Evolutionary conservation across 2,329 filamentous ascomycete species (phyloP), one percentile per base, ranked within the genome.

Genomic region (Ophiobolus disseminans): DNA sequence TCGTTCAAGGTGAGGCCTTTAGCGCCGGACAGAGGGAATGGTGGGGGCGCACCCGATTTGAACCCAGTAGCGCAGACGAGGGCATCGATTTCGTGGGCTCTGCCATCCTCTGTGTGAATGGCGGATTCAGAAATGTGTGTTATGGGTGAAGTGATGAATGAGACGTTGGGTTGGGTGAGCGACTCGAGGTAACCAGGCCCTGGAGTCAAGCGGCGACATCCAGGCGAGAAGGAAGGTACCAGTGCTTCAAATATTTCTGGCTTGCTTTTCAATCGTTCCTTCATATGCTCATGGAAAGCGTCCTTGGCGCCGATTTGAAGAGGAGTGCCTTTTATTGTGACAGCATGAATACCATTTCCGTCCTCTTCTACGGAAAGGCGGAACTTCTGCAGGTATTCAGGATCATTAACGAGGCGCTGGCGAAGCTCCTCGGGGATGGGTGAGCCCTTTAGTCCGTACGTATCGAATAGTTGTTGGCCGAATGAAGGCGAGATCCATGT

Each of bases 121-220:
- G 75, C 75, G 2, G 60, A 59, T 6, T 65, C 55, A 5, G 69
- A 68, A 48, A 78, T 74, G 11, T 40, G 46, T 11, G 65, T 68
- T 44, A 78, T 73, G 5, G 61, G 53, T 0, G 57, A 54, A 13
- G 74, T 75, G n/a, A 73, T 55, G 21, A 70, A 72, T 19, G 58
- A 59, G 5, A 73, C 73, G 50, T 78, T 80, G 0, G 68, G 63
- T 16, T 76, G 41, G 4, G 68, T 65, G 5, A 80, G 62, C 2
- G 80, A 76, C 57, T 82, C 77, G 7, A 82, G 74, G 56, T 80
- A 82, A 0, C 80, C 79, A 19, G 77, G 76, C 0, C 79, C 80
- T 0, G 80, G 80, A 0, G 80, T 81, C 14, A 80, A 55, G 2
- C 80, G 70, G 8, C 78, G 69, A 46, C 79, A 82, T 1, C 78